A percentile compares a stretch with the other conserved stretches of the same genome.
These are phyloP conservation scores for Allium fistulosum DNA, from an alignment of 106 monocot genomes.

Conservation along the genomic window DNA sequence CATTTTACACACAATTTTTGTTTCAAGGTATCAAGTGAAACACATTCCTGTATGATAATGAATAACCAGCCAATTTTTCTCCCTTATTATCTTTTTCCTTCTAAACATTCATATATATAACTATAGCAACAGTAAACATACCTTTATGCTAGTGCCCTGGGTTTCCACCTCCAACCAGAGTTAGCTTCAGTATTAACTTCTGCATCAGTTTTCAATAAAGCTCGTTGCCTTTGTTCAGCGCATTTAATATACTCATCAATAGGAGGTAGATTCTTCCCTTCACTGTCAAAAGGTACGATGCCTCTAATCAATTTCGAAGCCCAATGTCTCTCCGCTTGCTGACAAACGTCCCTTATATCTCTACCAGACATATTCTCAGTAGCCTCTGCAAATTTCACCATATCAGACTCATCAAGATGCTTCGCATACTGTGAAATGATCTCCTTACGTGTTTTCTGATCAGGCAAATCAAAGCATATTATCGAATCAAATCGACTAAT, in stretches of 20 bases:
- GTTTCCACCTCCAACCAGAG: slow-evolving; percentile 4
- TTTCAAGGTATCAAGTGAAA: no score
- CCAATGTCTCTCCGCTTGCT: slow-evolving; percentile 95
- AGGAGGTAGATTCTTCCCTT: slow-evolving; percentile 41
- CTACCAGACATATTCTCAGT: slow-evolving; percentile 94
- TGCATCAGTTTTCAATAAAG: background rate
- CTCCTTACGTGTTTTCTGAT: slow-evolving; percentile 64
- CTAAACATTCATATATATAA: no score
- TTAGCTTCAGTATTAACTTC: background rate
- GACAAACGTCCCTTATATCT: slow-evolving; percentile 89
- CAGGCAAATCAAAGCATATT: slow-evolving; percentile 74
- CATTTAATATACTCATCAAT: slow-evolving; percentile 27
- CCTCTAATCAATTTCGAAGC: slow-evolving; percentile 92
- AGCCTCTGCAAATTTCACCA: slow-evolving; percentile 50
- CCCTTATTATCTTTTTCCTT: no score
- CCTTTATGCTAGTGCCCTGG: slow-evolving; percentile 7
- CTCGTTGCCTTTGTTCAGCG: slow-evolving; percentile 45
- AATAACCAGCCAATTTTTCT: no score
- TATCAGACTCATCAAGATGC: slow-evolving; percentile 58
- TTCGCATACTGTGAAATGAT: slow-evolving; percentile 93
- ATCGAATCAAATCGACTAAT: slow-evolving; percentile 97
- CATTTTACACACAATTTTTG: no score
- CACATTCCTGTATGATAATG: no score
- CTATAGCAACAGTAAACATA: no score
- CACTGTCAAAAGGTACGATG: slow-evolving; percentile 26